These are phyloP conservation scores for Leccinum colubrinum DNA, from an alignment of 1,284 basidiomycete genomes.

Conservation along the genomic window DNA sequence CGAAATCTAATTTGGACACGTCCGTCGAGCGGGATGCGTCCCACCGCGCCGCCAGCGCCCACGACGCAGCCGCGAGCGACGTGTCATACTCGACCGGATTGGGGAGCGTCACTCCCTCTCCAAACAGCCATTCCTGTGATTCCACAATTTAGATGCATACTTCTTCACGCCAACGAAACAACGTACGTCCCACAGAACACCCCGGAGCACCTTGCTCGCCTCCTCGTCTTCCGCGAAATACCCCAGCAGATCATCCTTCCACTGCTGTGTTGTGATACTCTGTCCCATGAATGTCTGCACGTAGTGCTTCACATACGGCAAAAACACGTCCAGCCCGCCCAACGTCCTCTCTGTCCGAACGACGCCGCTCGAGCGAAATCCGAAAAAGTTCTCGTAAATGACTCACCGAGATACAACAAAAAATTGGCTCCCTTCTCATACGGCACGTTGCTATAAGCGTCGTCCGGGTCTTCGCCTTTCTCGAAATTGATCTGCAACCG, in stretches of 20 bases:
- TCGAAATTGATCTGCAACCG: constrained; percentile 85
- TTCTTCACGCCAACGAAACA: not conserved
- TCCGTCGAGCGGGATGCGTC: constrained; percentile 56
- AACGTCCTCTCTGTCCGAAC: constrained; percentile 62
- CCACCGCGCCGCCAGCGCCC: constrained; percentile 78
- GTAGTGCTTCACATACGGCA: constrained; percentile 82
- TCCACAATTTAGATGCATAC: no score
- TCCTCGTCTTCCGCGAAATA: constrained; percentile 68
- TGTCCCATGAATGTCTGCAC: constrained; percentile 78
- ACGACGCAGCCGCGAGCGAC: constrained; percentile 71
- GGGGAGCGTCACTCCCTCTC: constrained; percentile 77
- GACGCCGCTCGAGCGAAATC: not conserved
- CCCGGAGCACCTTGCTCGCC: constrained; percentile 64
- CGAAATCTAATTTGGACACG: constrained; percentile 49
- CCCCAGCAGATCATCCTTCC: constrained; percentile 83
- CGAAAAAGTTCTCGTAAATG: no score
- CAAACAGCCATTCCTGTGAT: constrained; percentile 77
- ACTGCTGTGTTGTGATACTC: constrained; percentile 87
- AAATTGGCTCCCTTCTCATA: constrained; percentile 81
- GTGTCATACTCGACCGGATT: constrained; percentile 84
- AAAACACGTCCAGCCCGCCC: constrained; percentile 85
- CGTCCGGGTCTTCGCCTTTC: constrained; percentile 84
- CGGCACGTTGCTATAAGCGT: constrained; percentile 69
- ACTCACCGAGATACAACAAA: constrained; percentile 60
- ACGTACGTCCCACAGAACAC: constrained; percentile 78